Base-by-base conservation (phyloP, 306 rosid species). In the Sindora glabra region DNA sequence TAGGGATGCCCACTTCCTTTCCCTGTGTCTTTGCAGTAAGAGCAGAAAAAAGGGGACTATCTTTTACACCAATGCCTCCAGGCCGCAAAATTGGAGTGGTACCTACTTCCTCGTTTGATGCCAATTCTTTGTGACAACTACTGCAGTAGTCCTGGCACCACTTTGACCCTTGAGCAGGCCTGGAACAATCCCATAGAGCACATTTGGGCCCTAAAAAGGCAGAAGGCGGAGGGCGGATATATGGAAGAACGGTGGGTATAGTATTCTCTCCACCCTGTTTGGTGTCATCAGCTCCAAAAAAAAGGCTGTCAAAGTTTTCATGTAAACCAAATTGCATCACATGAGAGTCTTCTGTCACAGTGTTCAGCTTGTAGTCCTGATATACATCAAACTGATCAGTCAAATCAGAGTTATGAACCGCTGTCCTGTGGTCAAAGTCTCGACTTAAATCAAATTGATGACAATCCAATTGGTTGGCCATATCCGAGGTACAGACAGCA, bases 161-260 rank as follows among this genome's bases (percentile, higher is more conserved):
- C 25, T 79, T 80, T 70, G 79, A 62, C 69, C 87, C 81, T 69
- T 87, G 89, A 63, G 95, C 96, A 51, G 97, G 97, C 72, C 97
- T 83, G 25, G 83, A 85, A 66, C 97, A 91, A 65, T 91, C 97
- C 97, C 97, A 91, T 9, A 91, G 83, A 10, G 97, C 89, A 74
- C 97, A 91, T 62, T 85, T 85, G 25, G 97, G 97, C 59, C 92
- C 86, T 62, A 85, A 70, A 70, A 87, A 91, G 5, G 97, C 97
- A 42, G 96, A 84, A 30, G 97, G 88, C 14, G 96, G 96, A 66
- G 95, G 96, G 57, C 89, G 64, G 62, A 83, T 73, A 68, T 74
- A 79, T 39, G 96, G 97, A 65, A 89, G 84, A 69, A 77, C 70
- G 67, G 80, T 84, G 42, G 86, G 80, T 17, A 79, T 57, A 36